These are phyloP conservation scores for Fraxinus angustifolia DNA, from an alignment of 305 asterid species.

Conservation along the genomic window DNA sequence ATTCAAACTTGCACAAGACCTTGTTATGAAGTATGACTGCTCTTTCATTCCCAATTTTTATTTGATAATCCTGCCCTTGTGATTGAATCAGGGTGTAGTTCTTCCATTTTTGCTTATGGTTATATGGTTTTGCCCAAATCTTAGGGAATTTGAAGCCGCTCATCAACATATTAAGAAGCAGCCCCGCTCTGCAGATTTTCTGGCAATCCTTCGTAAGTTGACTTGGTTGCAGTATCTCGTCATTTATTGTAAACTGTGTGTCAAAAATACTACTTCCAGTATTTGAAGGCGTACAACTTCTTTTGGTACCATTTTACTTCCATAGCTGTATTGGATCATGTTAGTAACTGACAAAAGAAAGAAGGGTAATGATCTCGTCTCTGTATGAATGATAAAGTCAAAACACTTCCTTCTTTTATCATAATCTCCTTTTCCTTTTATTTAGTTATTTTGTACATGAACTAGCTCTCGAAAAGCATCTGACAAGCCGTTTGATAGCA, in stretches of 20 bases:
- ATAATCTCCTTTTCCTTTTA: neutral
- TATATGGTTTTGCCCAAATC: slow-evolving; percentile 18
- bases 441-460: neutral
- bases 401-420: neutral
- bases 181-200: slow-evolving; percentile 55
- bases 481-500: neutral
- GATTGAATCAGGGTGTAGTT: slow-evolving; percentile 6
- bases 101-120: slow-evolving; percentile 14
- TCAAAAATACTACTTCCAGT: neutral
- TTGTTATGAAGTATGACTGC: slow-evolving; percentile 57
- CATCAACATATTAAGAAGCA: slow-evolving; percentile 60
- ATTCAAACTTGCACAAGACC: slow-evolving; percentile 71
- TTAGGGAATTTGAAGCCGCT: slow-evolving; percentile 81
- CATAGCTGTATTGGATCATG: neutral
- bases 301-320: neutral
- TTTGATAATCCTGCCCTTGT: slow-evolving; percentile 13
- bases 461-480: neutral
- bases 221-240: slow-evolving; percentile 19
- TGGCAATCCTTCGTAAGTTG: slow-evolving; percentile 68
- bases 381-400: neutral
- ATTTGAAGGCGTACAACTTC: slow-evolving; percentile 3
- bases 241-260: slow-evolving; percentile 4
- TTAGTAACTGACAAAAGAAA: neutral
- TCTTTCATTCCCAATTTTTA: slow-evolving; percentile 22
- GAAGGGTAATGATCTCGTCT: neutral